These are phyloP conservation scores for Chrysoporthe puriensis DNA, from an alignment of 2,329 filamentous ascomycete genomes.

Conservation along the genomic window DNA sequence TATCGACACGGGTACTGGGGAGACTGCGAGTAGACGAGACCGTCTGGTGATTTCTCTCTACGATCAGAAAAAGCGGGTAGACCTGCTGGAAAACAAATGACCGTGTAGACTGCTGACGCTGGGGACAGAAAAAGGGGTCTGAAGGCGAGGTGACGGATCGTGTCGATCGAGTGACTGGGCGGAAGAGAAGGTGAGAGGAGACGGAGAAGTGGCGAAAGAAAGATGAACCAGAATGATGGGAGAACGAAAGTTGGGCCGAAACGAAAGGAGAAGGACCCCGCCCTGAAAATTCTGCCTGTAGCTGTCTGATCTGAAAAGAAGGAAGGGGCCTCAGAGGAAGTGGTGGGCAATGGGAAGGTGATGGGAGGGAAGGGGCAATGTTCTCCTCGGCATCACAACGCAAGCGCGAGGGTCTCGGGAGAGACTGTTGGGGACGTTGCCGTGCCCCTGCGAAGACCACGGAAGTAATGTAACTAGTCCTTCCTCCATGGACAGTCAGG, in stretches of 20 bases:
- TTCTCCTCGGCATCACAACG: neutral
- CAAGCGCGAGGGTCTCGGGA: constrained; percentile 1
- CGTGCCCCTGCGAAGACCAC: neutral
- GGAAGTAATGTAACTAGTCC: neutral
- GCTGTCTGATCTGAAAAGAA: constrained; percentile 20
- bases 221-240: constrained; percentile 23
- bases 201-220: constrained; percentile 24
- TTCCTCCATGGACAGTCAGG: neutral
- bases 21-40: neutral
- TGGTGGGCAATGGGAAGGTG: constrained; percentile 6
- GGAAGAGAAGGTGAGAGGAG: constrained; percentile 21
- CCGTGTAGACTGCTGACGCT: constrained; percentile 14
- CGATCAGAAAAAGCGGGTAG: neutral
- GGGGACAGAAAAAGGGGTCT: neutral
- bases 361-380: constrained; percentile 26
- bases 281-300: neutral
- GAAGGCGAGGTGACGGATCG: neutral
- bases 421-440: neutral
- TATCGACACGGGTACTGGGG: neutral
- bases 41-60: neutral
- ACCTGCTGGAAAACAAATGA: constrained; percentile 26
- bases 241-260: constrained; percentile 19
- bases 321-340: constrained; percentile 17
- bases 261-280: constrained; percentile 7
- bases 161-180: constrained; percentile 3